Evolutionary conservation across 306 rosid species (phyloP).

Genomic region (Hylodesmum podocarpum): DNA sequence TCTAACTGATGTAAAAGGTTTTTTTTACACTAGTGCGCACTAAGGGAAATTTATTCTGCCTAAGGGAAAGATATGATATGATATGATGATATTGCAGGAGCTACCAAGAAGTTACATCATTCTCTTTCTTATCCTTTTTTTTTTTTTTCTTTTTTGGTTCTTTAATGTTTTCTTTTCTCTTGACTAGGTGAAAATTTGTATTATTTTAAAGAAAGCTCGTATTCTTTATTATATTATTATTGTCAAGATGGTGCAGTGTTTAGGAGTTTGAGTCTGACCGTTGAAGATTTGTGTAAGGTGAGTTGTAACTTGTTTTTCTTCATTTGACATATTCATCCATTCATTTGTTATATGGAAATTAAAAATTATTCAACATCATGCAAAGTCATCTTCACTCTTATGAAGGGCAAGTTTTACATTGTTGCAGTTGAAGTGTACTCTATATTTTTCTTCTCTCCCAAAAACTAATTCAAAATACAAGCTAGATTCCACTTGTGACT

Average conservation of each 20-base stretch:
- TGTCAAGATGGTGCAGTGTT: constrained; percentile 35
- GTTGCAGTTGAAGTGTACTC: neutral
- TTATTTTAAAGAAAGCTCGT: constrained; percentile 21
- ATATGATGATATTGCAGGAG: constrained; percentile 7
- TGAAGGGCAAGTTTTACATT: neutral
- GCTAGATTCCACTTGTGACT: neutral
- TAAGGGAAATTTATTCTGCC: neutral
- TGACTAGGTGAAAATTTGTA: constrained; percentile 31
- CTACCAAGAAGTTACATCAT: constrained; percentile 16
- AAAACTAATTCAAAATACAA: neutral
- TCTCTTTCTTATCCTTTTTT: neutral
- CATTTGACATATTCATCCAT: constrained; percentile 34
- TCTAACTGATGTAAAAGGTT: too few species aligned
- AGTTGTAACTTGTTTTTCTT: constrained; percentile 48
- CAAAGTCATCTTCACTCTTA: constrained; percentile 7
- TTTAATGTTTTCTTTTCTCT: constrained; percentile 12
- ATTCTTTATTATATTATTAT: constrained; percentile 40
- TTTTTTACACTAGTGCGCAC: too few species aligned
- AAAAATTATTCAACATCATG: constrained; percentile 8
- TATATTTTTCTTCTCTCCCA: neutral
- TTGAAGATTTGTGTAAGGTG: constrained; percentile 46
- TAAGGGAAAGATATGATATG: neutral
- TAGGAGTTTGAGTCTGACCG: constrained; percentile 52
- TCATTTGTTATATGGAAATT: constrained; percentile 15
- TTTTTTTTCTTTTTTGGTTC: too few species aligned